Evolutionary conservation across 2,329 filamentous ascomycete species (phyloP).

Genomic region (Akanthomyces muscarius): DNA sequence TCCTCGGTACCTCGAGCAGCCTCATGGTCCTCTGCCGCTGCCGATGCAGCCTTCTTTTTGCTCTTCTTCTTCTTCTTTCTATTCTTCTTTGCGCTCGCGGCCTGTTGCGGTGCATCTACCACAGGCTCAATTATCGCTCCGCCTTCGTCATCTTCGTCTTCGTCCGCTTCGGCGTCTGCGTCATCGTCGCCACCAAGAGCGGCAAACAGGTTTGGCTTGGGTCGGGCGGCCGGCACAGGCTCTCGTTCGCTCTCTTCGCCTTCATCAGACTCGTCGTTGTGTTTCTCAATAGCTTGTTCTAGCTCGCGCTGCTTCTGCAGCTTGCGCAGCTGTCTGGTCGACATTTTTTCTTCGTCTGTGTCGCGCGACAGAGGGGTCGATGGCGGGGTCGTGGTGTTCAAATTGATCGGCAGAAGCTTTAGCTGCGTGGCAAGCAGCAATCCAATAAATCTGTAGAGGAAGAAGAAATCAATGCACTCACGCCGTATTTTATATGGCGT

Average conservation of each 20-base stretch:
- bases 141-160: conserved; percentile 25
- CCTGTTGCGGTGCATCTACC: conserved; percentile 27
- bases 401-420: neutral
- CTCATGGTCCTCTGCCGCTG: conserved; percentile 20
- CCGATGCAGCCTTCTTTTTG: conserved; percentile 34
- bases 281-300: conserved; percentile 25
- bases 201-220: conserved; percentile 45
- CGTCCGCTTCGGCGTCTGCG: conserved; percentile 35
- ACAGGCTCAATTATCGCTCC: conserved; percentile 25
- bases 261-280: conserved; percentile 22
- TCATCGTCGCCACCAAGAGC: conserved; percentile 46
- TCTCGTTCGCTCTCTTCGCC: conserved; percentile 31
- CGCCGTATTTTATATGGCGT: no score
- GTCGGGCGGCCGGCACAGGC: conserved; percentile 34
- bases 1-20: conserved; percentile 27
- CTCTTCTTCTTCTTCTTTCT: conserved; percentile 38
- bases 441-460: no score
- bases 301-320: conserved; percentile 48
- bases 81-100: conserved; percentile 27
- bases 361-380: conserved; percentile 1
- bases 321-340: conserved; percentile 49
- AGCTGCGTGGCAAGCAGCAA: neutral
- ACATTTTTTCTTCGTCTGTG: conserved; percentile 35
- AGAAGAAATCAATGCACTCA: no score
- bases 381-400: conserved; percentile 9